Conservation (phyloP, 2,329 filamentous ascomycete genomes). For the Alternaria conjuncta region DNA sequence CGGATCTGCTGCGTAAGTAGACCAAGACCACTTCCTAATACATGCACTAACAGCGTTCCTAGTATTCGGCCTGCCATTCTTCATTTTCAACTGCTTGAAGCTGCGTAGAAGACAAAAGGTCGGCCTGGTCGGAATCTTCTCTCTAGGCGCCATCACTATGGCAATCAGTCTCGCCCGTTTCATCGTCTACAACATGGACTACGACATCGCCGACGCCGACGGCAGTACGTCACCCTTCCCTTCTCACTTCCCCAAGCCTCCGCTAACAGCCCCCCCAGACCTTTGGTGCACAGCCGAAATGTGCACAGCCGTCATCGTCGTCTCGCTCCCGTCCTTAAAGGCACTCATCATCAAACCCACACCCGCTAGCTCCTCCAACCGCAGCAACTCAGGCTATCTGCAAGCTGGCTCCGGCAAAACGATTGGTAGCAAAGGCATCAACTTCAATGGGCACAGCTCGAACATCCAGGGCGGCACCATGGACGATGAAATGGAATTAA, state of each 20-base stretch:
- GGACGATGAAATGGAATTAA: slow-evolving; percentile 28
- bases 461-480: slow-evolving; percentile 12
- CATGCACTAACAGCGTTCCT: neutral
- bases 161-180: slow-evolving; percentile 29
- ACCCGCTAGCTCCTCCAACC: slow-evolving; percentile 7
- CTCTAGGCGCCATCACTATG: slow-evolving; percentile 28
- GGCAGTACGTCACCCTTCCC: slow-evolving; percentile 20
- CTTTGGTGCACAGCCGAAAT: slow-evolving; percentile 32
- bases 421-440: neutral
- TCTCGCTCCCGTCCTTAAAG: slow-evolving; percentile 28
- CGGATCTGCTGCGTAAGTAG: slow-evolving; percentile 25
- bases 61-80: slow-evolving; percentile 33
- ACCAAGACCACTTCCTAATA: rapidly evolving
- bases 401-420: neutral
- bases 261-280: slow-evolving; percentile 15
- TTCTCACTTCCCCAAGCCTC: neutral
- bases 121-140: slow-evolving; percentile 30
- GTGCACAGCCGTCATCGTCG: slow-evolving; percentile 28
- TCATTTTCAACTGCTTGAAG: slow-evolving; percentile 29
- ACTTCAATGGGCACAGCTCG: slow-evolving; percentile 1
- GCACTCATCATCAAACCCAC: slow-evolving; percentile 18
- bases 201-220: slow-evolving; percentile 22
- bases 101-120: slow-evolving; percentile 31
- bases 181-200: slow-evolving; percentile 26
- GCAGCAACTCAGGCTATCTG: slow-evolving; percentile 22